phyloP scores from a whole-genome alignment of 768 basidiomycete genomes.

The Boletus rubescentipes region DNA sequence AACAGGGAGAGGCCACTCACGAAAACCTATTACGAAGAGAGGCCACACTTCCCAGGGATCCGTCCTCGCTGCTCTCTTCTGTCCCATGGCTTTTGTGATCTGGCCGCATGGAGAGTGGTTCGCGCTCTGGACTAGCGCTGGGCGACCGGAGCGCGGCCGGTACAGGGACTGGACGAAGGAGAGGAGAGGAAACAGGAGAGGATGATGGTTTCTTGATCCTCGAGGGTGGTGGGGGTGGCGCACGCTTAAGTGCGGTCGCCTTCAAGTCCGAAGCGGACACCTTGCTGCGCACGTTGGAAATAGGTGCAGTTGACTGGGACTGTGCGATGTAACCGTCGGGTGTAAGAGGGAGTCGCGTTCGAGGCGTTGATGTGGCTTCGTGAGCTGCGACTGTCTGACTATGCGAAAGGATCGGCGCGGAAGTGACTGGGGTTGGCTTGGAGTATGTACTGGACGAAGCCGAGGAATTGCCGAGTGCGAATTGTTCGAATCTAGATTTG shows the following conservation, averaged over 20 bases:
- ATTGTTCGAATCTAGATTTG: slow-evolving; percentile 67
- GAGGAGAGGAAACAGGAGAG: slow-evolving; percentile 46
- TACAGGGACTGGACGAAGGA: slow-evolving; percentile 50
- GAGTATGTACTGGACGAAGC: background rate
- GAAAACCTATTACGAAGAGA: slow-evolving; percentile 46
- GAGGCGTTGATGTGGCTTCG: slow-evolving; percentile 36
- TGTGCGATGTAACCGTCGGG: slow-evolving; percentile 18
- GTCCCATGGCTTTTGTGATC: background rate
- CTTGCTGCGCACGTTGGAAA: slow-evolving; percentile 42
- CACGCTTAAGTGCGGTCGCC: slow-evolving; percentile 39
- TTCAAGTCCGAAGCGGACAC: slow-evolving; percentile 58
- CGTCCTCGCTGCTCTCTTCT: slow-evolving; percentile 18
- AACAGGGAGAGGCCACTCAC: slow-evolving; percentile 38
- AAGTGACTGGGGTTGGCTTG: slow-evolving; percentile 1
- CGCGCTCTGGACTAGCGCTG: slow-evolving; percentile 21
- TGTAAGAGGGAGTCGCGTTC: slow-evolving; percentile 36
- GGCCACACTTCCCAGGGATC: slow-evolving; percentile 32
- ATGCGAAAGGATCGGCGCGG: slow-evolving; percentile 7
- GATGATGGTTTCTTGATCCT: slow-evolving; percentile 34
- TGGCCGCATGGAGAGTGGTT: background rate
- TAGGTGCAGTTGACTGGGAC: slow-evolving; percentile 21
- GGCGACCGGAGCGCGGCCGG: slow-evolving; percentile 30
- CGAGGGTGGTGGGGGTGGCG: slow-evolving; percentile 56
- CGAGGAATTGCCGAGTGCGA: slow-evolving; percentile 45
- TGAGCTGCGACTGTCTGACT: slow-evolving; percentile 22